These are phyloP conservation scores for Diaporthe sp. DNA, from an alignment of 2,329 filamentous ascomycete species.

Conservation along the genomic window DNA sequence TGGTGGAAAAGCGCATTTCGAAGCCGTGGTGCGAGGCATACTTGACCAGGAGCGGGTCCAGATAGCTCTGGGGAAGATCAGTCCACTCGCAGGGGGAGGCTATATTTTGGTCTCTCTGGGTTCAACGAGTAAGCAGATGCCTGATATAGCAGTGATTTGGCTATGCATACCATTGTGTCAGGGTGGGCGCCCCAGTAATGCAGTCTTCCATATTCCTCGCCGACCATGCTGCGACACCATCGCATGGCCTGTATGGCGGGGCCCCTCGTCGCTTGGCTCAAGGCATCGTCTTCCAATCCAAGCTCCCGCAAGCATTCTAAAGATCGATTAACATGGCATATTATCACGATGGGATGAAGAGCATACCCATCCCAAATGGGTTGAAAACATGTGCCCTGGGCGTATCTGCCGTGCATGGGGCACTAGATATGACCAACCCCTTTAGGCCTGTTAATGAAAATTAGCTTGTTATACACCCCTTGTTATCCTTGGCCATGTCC, in stretches of 20 bases:
- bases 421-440: conserved; percentile 25
- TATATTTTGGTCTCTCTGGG: conserved; percentile 49
- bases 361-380: conserved; percentile 31
- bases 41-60: conserved; percentile 59
- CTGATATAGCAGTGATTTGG: background rate
- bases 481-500: no score
- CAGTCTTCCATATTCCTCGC: conserved; percentile 54
- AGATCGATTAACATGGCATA: background rate
- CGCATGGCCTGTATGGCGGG: conserved; percentile 53
- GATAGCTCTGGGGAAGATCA: conserved; percentile 54
- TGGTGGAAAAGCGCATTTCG: conserved; percentile 55
- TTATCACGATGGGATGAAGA: no score
- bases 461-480: background rate
- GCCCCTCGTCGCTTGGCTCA: conserved; percentile 47
- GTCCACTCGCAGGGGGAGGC: conserved; percentile 52
- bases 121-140: background rate
- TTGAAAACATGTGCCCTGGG: conserved; percentile 38
- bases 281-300: conserved; percentile 51
- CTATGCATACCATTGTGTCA: conserved; percentile 41
- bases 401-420: conserved; percentile 34
- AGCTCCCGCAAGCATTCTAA: conserved; percentile 56
- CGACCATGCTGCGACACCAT: conserved; percentile 56
- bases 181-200: conserved; percentile 57
- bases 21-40: conserved; percentile 56
- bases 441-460: conserved; percentile 1